Evolutionary conservation across 495 filamentous ascomycete species (phyloP).

Genomic region (Polyplosphaeria fusca): DNA sequence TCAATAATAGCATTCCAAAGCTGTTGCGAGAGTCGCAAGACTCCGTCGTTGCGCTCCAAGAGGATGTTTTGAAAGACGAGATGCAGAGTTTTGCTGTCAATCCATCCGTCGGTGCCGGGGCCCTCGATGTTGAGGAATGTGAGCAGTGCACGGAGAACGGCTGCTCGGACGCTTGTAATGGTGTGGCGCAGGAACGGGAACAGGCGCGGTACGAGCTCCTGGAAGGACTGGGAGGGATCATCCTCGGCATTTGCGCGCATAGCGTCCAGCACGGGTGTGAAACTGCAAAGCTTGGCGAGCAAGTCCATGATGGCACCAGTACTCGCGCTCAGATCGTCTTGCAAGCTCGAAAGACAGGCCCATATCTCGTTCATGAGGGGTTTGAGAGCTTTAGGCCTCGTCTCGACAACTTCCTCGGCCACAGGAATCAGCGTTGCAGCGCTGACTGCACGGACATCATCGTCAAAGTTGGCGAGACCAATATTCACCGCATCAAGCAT

Average conservation of each 20-base stretch:
- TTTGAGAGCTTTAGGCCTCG: constrained; percentile 72
- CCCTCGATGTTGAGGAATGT: constrained; percentile 87
- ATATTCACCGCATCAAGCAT: constrained; percentile 91
- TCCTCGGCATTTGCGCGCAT: constrained; percentile 87
- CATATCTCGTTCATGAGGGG: constrained; percentile 90
- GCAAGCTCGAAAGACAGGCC: constrained; percentile 91
- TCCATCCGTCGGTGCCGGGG: constrained; percentile 82
- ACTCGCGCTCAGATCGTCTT: constrained; percentile 94
- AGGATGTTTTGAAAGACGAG: constrained; percentile 92
- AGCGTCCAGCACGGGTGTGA: constrained; percentile 84
- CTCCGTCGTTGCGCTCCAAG: constrained; percentile 81
- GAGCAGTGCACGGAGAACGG: constrained; percentile 85
- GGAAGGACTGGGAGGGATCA: constrained; percentile 83
- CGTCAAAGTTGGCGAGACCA: constrained; percentile 83
- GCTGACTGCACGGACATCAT: constrained; percentile 95
- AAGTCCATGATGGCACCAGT: constrained; percentile 98
- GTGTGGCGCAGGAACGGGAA: constrained; percentile 97
- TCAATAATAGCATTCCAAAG: constrained; percentile 79
- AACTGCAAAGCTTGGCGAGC: constrained; percentile 90
- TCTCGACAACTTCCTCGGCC: constrained; percentile 83
- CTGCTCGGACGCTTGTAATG: constrained; percentile 89
- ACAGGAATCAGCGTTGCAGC: constrained; percentile 95
- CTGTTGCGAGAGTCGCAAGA: constrained; percentile 74
- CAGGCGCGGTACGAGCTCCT: constrained; percentile 83
- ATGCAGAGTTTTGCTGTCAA: constrained; percentile 82